Conservation (phyloP, 2,329 filamentous ascomycete genomes). For the Neocucurbitaria cava region DNA sequence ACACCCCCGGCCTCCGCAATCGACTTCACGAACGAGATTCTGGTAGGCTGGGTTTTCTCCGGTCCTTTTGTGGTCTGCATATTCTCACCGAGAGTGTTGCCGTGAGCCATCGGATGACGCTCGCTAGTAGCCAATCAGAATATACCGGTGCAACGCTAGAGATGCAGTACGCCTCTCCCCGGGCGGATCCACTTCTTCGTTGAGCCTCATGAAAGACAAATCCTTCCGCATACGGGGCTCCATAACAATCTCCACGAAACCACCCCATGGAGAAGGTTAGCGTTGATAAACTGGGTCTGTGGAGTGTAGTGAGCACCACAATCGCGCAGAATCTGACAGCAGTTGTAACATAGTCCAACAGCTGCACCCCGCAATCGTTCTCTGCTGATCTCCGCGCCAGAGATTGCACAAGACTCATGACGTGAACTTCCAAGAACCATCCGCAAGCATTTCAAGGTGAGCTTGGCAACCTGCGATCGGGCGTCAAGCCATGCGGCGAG, state of each 20-base stretch:
- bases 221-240: slow-evolving; percentile 17
- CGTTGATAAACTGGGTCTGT: slow-evolving; percentile 3
- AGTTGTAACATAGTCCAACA: background rate
- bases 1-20: slow-evolving; percentile 24
- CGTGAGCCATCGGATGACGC: slow-evolving; percentile 14
- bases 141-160: background rate
- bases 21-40: slow-evolving; percentile 7
- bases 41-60: slow-evolving; percentile 23
- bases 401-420: background rate
- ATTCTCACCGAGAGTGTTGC: slow-evolving; percentile 26
- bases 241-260: slow-evolving; percentile 28
- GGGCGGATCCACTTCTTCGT: slow-evolving; percentile 26
- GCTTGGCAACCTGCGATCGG: slow-evolving; percentile 2
- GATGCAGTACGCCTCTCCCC: slow-evolving; percentile 7
- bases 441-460: slow-evolving; percentile 8
- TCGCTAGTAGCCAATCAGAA: slow-evolving; percentile 18
- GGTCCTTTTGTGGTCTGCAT: slow-evolving; percentile 10
- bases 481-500: slow-evolving; percentile 4
- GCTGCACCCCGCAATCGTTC: slow-evolving; percentile 4
- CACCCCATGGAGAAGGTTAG: slow-evolving; percentile 33
- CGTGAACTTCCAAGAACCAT: background rate
- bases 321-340: background rate
- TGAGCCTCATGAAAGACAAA: slow-evolving; percentile 36
- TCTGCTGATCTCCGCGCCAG: background rate
- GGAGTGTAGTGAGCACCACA: slow-evolving; percentile 3